Base-by-base conservation (phyloP, 2,329 filamentous ascomycete genomes). In the Pseudocercospora musae region DNA sequence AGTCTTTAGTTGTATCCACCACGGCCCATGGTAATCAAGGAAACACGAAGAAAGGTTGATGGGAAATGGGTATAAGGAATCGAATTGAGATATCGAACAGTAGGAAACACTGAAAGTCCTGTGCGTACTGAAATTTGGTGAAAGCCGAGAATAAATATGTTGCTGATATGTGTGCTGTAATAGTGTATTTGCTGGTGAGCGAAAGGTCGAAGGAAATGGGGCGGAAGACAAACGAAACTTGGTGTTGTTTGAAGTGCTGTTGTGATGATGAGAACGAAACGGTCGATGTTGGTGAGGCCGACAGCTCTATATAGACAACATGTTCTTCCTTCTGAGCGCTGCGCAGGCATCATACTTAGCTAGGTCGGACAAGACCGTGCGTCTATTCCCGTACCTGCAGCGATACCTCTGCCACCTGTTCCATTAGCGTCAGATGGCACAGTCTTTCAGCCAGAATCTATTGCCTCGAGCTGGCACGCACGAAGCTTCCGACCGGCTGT, bases 1-100 rank as follows among this genome's bases (percentile, higher is more conserved):
- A 40, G 49, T 46, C 56, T 54, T 68, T 68, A 78, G 75, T 79
- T 79, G 75, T 79, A 80, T 56, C 77, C 78, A 66, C 75, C 76
- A 57, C 76, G 76, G 66, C 73, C 75, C 74, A 74, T 77, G 67
- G 55, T 63, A 66, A 66, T 48, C 15, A 64, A 62, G 59, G 59
- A 61, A 59, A 64, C 55, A 64, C 59, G 46, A 65, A 64, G 58
- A 53, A 18, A 21, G 40, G 21, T 11, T 23, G 13, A n/a, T 50
- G 3, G 23, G 8, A 53, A 33, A 55, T 62, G 42, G 48, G 57
- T 18, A 25, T 50, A 53, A 44, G 59, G 58, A 62, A 65, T 55
- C 56, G 20, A 37, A 33, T 23, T 40, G 11, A 46, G 58, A 44
- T 33, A 48, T 48, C 20, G 50, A 25, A 57, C 23, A 58, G 53